Conservation (phyloP, 129 eudicot genomes). For the Lactuca saligna region DNA sequence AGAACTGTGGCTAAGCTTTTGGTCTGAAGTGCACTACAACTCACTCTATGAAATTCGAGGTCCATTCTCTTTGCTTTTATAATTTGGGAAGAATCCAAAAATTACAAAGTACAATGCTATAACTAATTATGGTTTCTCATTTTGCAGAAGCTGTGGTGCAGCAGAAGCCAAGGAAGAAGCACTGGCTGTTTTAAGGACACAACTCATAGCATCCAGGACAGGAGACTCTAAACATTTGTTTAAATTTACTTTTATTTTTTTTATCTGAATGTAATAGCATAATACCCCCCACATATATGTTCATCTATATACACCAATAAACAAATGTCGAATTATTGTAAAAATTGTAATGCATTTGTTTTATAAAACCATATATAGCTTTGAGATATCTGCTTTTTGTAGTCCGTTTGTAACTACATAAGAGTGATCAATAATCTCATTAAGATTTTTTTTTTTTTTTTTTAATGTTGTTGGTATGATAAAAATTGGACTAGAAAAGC, state of each 20-base stretch:
- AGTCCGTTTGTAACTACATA: background rate
- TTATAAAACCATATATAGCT: background rate
- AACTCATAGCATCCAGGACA: constrained; percentile 7
- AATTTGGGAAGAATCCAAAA: background rate
- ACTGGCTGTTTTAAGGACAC: constrained; percentile 59
- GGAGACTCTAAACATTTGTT: constrained; percentile 2
- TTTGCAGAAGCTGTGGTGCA: constrained; percentile 58
- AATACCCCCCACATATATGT: constrained; percentile 11
- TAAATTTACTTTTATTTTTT: background rate
- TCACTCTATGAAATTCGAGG: constrained; percentile 73
- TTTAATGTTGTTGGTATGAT: background rate
- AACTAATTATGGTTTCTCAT: constrained; percentile 9
- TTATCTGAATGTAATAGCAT: constrained; percentile 11
- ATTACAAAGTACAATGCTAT: constrained; percentile 4
- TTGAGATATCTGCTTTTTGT: background rate
- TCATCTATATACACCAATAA: constrained; percentile 19
- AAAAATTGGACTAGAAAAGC: background rate
- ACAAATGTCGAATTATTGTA: constrained; percentile 2
- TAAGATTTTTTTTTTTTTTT: background rate
- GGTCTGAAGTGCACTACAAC: constrained; percentile 93
- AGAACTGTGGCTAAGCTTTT: constrained; percentile 86
- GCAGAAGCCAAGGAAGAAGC: constrained; percentile 66
- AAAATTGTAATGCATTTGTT: constrained; percentile 1
- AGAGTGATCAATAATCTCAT: background rate
- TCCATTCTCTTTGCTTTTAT: constrained; percentile 13